Evolutionary conservation across 2,329 filamentous ascomycete species (phyloP).

Genomic region (Apiospora saccharicola): DNA sequence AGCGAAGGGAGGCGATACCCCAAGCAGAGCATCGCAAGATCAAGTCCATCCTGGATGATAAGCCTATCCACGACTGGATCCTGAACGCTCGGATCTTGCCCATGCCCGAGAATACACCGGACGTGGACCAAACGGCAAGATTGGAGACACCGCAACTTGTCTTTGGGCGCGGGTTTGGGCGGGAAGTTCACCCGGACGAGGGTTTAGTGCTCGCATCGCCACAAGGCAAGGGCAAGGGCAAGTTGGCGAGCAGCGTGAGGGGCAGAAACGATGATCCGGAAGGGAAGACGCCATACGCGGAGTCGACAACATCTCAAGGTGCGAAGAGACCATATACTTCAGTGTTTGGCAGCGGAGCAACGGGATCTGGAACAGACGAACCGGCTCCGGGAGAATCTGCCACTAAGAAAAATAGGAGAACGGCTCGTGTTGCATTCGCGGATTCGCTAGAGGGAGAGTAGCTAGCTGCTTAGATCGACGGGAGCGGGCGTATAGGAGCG

Average conservation of each 20-base stretch:
- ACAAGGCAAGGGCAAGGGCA: slow-evolving; percentile 4
- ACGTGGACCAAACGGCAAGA: slow-evolving; percentile 56
- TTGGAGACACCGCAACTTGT: slow-evolving; percentile 55
- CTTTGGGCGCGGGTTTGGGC: slow-evolving; percentile 59
- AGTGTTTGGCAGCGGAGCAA: neutral
- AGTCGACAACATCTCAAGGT: neutral
- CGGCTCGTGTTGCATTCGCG: neutral
- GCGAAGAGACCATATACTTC: neutral
- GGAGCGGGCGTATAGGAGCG: neutral
- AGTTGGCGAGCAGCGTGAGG: neutral
- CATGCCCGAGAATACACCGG: slow-evolving; percentile 30
- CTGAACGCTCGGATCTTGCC: slow-evolving; percentile 56
- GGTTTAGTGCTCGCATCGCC: slow-evolving; percentile 44
- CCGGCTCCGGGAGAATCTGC: neutral
- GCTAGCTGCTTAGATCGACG: neutral
- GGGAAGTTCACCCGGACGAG: slow-evolving; percentile 53
- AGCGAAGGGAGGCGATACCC: slow-evolving; percentile 77
- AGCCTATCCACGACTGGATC: slow-evolving; percentile 67
- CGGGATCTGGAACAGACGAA: neutral
- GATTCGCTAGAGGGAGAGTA: neutral
- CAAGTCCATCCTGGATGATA: slow-evolving; percentile 65
- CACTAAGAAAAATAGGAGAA: neutral
- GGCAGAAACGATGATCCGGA: neutral
- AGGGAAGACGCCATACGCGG: no score
- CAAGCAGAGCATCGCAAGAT: slow-evolving; percentile 65